Conservation (phyloP, 129 eudicot genomes). For the Silybum marianum region DNA sequence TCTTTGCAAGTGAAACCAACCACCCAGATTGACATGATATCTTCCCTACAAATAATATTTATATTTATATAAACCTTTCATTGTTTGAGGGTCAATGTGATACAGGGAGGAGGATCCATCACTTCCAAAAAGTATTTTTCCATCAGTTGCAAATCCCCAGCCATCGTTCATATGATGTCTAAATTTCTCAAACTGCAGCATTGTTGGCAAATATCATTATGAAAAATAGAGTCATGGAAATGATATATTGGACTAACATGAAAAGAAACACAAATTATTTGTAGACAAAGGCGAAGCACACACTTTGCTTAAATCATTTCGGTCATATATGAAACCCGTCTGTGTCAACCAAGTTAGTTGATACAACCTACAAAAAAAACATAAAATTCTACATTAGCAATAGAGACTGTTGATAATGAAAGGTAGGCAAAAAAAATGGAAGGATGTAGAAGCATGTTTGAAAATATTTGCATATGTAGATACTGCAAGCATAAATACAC, state of each 20-base stretch:
- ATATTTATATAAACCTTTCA: conserved; percentile 48
- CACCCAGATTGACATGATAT: not conserved
- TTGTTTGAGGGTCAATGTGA: conserved; percentile 59
- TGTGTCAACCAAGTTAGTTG: conserved; percentile 75
- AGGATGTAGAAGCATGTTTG: not conserved
- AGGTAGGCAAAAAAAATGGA: not conserved
- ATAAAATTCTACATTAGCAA: conserved; percentile 43
- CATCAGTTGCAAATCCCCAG: conserved; percentile 96
- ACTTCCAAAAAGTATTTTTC: conserved; percentile 70
- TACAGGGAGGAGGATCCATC: conserved; percentile 86
- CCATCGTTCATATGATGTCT: conserved; percentile 79
- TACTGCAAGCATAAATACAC: no score
- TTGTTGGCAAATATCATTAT: not conserved
- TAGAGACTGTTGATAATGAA: not conserved
- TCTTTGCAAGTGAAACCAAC: not conserved
- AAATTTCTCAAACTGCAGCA: conserved; percentile 58
- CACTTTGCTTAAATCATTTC: conserved; percentile 67
- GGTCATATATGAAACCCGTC: conserved; percentile 79
- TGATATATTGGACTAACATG: not conserved
- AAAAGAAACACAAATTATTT: conserved; percentile 4
- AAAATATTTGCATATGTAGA: no score
- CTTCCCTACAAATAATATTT: not conserved
- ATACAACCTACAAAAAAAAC: conserved; percentile 70
- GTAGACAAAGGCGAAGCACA: conserved; percentile 37
- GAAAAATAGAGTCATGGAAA: not conserved